These are phyloP conservation scores for Simmondsia chinensis DNA, from an alignment of 148 eudicot species.

Conservation along the genomic window DNA sequence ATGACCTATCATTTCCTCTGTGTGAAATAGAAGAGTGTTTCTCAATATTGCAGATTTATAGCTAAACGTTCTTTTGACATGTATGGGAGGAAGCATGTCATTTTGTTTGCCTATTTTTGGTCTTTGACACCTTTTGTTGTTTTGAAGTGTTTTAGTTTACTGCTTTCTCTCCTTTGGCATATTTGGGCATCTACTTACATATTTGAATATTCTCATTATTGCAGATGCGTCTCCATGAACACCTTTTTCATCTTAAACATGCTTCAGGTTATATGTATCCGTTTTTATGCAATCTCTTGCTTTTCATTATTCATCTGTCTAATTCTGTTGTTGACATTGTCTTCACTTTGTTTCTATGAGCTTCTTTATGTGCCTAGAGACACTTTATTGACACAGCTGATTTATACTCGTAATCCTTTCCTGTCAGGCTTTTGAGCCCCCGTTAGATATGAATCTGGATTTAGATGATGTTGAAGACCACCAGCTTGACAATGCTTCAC, in stretches of 20 bases:
- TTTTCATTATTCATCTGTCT: background rate
- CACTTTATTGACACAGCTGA: background rate
- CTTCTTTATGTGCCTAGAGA: background rate
- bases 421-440: conserved; percentile 86
- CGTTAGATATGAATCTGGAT: conserved; percentile 71
- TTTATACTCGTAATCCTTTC: conserved; percentile 9
- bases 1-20: too few relatives aligned
- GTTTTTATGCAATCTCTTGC: background rate
- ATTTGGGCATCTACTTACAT: background rate
- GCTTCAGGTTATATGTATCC: conserved; percentile 62
- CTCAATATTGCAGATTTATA: too few relatives aligned
- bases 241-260: conserved; percentile 72
- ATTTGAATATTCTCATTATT: conserved; percentile 6
- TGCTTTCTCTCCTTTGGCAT: background rate
- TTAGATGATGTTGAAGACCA: conserved; percentile 36
- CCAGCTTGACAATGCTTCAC: conserved; percentile 25
- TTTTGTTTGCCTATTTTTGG: too few relatives aligned
- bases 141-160: conserved; percentile 1
- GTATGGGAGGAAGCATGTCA: too few relatives aligned
- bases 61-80: too few relatives aligned
- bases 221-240: conserved; percentile 89
- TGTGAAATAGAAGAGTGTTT: too few relatives aligned
- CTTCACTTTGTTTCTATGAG: background rate
- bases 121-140: background rate
- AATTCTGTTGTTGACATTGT: background rate